Conservation (phyloP, 1,284 basidiomycete genomes). For the Peniophora sp. region DNA sequence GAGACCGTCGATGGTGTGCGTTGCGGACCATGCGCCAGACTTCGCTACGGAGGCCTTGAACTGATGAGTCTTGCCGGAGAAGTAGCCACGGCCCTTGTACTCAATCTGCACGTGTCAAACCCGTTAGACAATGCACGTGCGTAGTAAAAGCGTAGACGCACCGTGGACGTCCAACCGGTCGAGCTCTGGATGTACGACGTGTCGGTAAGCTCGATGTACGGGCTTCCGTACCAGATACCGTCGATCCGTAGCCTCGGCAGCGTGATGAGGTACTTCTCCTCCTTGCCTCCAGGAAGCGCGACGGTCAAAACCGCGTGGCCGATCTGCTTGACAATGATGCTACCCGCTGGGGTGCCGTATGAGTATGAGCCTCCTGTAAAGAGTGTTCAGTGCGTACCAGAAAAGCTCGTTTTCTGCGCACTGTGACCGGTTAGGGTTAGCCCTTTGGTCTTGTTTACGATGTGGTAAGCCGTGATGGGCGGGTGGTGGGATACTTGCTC, state of each 20-base stretch:
- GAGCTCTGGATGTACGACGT: constrained; percentile 79
- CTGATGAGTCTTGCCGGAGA: constrained; percentile 86
- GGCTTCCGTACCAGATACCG: constrained; percentile 54
- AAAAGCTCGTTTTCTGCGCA: constrained; percentile 95
- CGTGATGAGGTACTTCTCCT: constrained; percentile 85
- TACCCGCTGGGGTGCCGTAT: constrained; percentile 34
- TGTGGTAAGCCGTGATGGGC: constrained; percentile 80
- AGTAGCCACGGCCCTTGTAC: constrained; percentile 95
- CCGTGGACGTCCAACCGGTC: constrained; percentile 60
- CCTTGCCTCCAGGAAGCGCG: constrained; percentile 44
- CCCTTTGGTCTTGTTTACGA: constrained; percentile 79
- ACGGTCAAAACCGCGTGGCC: constrained; percentile 87
- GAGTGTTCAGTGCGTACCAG: constrained; percentile 37
- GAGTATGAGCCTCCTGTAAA: constrained; percentile 1
- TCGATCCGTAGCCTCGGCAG: constrained; percentile 62
- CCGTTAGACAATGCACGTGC: background rate
- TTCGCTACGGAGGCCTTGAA: constrained; percentile 77
- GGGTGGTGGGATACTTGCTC: constrained; percentile 98
- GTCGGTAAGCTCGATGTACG: constrained; percentile 88
- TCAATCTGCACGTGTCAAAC: constrained; percentile 46
- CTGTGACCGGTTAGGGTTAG: constrained; percentile 83
- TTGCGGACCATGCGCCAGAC: constrained; percentile 28
- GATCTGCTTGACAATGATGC: constrained; percentile 88
- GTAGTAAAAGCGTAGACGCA: constrained; percentile 20
- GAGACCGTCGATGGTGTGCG: constrained; percentile 74